phyloP scores from a whole-genome alignment of 495 filamentous ascomycete species.

The Hapsidospora chrysogenum region DNA sequence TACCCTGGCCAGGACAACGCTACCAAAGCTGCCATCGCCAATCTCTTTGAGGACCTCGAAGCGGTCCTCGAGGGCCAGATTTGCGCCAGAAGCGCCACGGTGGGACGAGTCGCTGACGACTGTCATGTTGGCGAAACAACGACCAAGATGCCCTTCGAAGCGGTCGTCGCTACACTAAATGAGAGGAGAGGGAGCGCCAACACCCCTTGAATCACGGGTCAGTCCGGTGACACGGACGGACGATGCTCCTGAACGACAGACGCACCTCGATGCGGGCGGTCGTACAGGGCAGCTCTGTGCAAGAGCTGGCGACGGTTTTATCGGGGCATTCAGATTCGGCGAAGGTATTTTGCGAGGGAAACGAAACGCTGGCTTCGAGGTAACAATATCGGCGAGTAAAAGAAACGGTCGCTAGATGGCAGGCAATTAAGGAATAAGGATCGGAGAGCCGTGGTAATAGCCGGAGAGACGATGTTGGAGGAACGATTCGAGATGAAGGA shows the following conservation, averaged over 20 bases:
- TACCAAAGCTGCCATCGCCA: conserved; percentile 96
- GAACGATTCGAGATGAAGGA: conserved; percentile 3
- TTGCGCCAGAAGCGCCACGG: conserved; percentile 30
- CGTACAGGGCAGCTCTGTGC: conserved; percentile 13
- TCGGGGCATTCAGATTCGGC: conserved; percentile 16
- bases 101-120: conserved; percentile 47
- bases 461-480: no score
- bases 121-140: conserved; percentile 51
- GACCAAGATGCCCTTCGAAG: no score
- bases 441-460: neutral
- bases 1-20: conserved; percentile 80
- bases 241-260: neutral
- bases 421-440: neutral
- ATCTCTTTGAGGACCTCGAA: conserved; percentile 98
- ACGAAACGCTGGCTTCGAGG: neutral
- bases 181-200: no score
- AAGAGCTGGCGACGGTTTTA: conserved; percentile 16
- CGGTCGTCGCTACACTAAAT: no score
- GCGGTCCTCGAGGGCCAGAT: conserved; percentile 53
- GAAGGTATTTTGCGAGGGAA: conserved; percentile 1
- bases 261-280: conserved; percentile 3
- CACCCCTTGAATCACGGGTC: no score
- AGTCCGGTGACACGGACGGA: neutral
- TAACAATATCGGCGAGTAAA: neutral
- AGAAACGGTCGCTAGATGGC: neutral